Conservation (phyloP, 2,329 filamentous ascomycete genomes). For the Pezicula radicicola region DNA sequence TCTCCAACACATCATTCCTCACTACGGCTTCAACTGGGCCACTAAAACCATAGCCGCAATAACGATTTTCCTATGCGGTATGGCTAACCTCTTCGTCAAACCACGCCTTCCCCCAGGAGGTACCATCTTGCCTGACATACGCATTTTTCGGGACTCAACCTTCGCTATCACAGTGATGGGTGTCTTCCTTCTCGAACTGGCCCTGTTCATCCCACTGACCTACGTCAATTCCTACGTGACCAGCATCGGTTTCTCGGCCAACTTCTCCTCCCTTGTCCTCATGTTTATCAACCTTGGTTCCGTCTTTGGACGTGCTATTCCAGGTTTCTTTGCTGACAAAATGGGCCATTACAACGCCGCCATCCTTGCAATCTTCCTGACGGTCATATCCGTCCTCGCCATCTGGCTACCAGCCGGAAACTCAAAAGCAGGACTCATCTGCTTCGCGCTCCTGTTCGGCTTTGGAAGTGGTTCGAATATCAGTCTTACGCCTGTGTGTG, state of each 20-base stretch:
- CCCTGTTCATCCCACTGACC: constrained; percentile 73
- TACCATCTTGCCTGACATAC: constrained; percentile 1
- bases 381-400: constrained; percentile 60
- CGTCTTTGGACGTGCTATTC: constrained; percentile 12
- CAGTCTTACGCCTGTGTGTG: constrained; percentile 78
- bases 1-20: not conserved
- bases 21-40: not conserved
- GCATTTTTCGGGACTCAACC: not conserved
- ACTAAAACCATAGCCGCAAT: not conserved
- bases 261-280: constrained; percentile 73
- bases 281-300: constrained; percentile 49
- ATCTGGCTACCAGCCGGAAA: constrained; percentile 71
- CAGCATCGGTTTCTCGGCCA: constrained; percentile 54
- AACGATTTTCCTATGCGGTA: constrained; percentile 28
- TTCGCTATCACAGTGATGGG: not conserved
- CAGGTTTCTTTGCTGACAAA: constrained; percentile 10
- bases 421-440: constrained; percentile 59
- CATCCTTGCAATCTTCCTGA: constrained; percentile 62
- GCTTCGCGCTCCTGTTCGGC: constrained; percentile 75
- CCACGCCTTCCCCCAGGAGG: constrained; percentile 1
- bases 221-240: constrained; percentile 77
- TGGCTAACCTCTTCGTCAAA: not conserved
- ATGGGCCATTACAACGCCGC: constrained; percentile 30
- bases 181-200: constrained; percentile 71
- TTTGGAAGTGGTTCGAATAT: constrained; percentile 80